Base-by-base conservation (phyloP, 2,329 filamentous ascomycete genomes). In the Cercospora sp. region DNA sequence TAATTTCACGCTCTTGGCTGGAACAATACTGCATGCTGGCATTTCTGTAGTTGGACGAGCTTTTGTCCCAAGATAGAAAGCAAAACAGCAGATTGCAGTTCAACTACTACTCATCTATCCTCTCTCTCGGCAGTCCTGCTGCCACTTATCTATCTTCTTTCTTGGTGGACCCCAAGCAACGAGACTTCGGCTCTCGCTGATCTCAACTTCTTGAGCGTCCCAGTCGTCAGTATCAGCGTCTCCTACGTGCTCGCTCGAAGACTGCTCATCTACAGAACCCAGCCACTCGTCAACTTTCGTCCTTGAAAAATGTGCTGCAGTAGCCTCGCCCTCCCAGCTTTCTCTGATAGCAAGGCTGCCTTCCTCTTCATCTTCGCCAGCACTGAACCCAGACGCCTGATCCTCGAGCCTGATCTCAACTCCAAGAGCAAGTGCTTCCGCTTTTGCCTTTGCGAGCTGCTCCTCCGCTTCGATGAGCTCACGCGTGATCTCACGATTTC, bases 381-480 rank as follows among this genome's bases (percentile, higher is more conserved):
- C 55, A 18, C 37, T 26, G 10, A 65, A 60, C 1, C 43, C 24
- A 13, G 63, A 65, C 2, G 37, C 34, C 13, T 60, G 53, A 37
- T 57, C 34, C n/a, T 28, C 37, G 3, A 30, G 21, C 12, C 18
- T 18, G 24, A 62, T 24, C n/a, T 43, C 51, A 1, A 70, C 61
- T 7, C 64, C 62, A 4, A 64, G 66, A 24, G 65, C 59, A n/a
- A 61, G 21, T 10, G 64, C 66, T 28, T n/a, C n/a, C 4, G 57
- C 49, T 59, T 70, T 69, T 4, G 66, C 66, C 1, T 43, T 21
- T 18, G 58, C 24, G 32, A 55, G 63, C 4, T 32, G 63, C 24
- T 66, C 70, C 53, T 72, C 70, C 7, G 70, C 70, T 21, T 70
- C 63, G 7, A 72, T 70, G 6, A 72, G 61, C 6, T 59, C 55